phyloP scores from a whole-genome alignment of 2,329 filamentous ascomycete species.

The Penicillium sp. region DNA sequence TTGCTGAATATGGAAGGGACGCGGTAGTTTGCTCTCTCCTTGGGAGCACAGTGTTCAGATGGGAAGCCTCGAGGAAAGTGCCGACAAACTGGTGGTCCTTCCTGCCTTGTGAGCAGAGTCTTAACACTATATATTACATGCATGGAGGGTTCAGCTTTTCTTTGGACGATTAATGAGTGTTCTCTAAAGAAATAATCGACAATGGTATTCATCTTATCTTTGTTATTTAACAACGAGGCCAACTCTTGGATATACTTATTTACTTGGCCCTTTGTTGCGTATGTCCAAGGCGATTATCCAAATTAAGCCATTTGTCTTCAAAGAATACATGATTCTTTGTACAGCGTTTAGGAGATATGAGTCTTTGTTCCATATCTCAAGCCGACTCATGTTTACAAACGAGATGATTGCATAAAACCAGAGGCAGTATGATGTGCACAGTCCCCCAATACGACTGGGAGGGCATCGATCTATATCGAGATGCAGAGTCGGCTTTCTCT shows the following conservation, averaged over 20 bases:
- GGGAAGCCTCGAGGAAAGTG: neutral
- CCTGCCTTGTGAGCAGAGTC: neutral
- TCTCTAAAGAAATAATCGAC: neutral
- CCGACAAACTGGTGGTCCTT: neutral
- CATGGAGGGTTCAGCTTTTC: neutral
- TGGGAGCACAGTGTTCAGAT: neutral
- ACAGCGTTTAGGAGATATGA: neutral
- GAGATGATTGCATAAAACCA: too few relatives aligned
- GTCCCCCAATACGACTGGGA: neutral
- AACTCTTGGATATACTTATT: too few relatives aligned
- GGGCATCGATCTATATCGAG: neutral
- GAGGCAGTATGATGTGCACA: neutral
- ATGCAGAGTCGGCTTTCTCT: slow-evolving; percentile 1
- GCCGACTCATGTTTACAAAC: neutral
- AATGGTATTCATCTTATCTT: slow-evolving; percentile 3
- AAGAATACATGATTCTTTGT: neutral
- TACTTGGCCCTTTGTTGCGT: neutral
- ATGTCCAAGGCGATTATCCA: neutral
- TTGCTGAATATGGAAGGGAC: neutral
- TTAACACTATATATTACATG: neutral
- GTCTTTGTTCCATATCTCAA: neutral
- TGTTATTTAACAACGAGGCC: neutral
- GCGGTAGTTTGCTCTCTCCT: neutral
- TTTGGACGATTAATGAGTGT: neutral
- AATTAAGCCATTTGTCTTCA: neutral